Conservation (phyloP, 345 rosid species). For the rapeseed (Brassica napus) region Da-Ae NC_063442.1:2373501-2374000, state of each 20-base stretch:
- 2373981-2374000: neutral
- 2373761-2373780: slow-evolving; percentile 17
- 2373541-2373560: neutral
- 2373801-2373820: slow-evolving; percentile 22
- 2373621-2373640: slow-evolving; percentile 12
- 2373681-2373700: neutral
- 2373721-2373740: neutral
- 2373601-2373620: slow-evolving; percentile 13
- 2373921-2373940: slow-evolving; percentile 21
- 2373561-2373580: neutral
- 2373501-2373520: too few species aligned
- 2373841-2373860: neutral
- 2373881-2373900: slow-evolving; percentile 1
- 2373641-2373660: neutral
- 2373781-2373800: slow-evolving; percentile 34
- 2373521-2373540: neutral
- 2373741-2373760: slow-evolving; percentile 17
- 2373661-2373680: slow-evolving; percentile 3
- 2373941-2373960: slow-evolving; percentile 27
- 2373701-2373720: neutral
- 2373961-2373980: slow-evolving; percentile 13
- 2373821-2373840: neutral
- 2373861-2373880: neutral
- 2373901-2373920: slow-evolving; percentile 37
- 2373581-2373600: neutral